Evolutionary conservation across 768 basidiomycete genomes (phyloP).

Genomic region (Xerocomus spinulosus): DNA sequence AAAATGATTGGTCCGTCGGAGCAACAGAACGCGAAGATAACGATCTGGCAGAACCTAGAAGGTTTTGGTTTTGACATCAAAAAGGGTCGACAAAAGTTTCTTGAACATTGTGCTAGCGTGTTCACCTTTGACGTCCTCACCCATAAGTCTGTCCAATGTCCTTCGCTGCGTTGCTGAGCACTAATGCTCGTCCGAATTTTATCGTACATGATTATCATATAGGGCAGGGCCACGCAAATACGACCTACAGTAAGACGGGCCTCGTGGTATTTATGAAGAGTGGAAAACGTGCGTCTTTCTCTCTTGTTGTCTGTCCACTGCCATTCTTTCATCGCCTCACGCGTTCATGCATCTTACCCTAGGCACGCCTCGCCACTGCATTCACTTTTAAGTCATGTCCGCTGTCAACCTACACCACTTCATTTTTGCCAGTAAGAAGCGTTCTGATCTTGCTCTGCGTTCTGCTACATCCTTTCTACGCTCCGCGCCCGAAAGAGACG

Average conservation of each 20-base stretch:
- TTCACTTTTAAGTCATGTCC: conserved; percentile 42
- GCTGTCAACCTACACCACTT: conserved; percentile 56
- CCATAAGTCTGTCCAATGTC: too few species aligned
- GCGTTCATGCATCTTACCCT: conserved; percentile 4
- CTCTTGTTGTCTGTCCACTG: conserved; percentile 6
- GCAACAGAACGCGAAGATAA: conserved; percentile 7
- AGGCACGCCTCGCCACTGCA: conserved; percentile 12
- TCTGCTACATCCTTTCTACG: conserved; percentile 21
- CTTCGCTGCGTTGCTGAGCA: neutral
- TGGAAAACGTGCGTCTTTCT: conserved; percentile 12
- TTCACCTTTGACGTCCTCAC: neutral
- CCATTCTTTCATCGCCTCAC: conserved; percentile 11
- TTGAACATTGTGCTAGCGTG: neutral
- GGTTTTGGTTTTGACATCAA: conserved; percentile 7
- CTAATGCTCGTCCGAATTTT: neutral
- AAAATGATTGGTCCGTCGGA: conserved; percentile 17
- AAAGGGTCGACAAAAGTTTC: conserved; percentile 14
- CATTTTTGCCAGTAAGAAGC: conserved; percentile 38
- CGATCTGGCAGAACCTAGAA: conserved; percentile 13
- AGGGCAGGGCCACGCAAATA: conserved; percentile 8
- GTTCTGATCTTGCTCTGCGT: conserved; percentile 13
- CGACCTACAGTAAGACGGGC: conserved; percentile 3
- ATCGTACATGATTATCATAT: conserved; percentile 5
- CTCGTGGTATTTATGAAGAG: conserved; percentile 12
- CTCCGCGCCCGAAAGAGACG: conserved; percentile 10